phyloP scores from a whole-genome alignment of 2,329 filamentous ascomycete species.

The Aspergillus udagawae region DNA sequence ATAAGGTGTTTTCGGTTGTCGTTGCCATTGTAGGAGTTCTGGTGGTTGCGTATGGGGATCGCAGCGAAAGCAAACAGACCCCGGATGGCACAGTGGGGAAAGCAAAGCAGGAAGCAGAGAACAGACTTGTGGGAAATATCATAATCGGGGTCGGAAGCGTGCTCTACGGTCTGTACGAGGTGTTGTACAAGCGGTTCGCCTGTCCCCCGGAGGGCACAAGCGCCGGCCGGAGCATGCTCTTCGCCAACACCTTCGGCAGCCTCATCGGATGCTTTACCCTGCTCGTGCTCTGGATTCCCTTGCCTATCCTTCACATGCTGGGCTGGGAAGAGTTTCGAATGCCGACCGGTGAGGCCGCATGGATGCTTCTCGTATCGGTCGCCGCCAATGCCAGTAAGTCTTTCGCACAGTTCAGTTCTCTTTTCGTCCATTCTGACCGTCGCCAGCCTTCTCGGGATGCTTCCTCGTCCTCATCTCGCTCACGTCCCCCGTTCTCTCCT shows the following conservation, averaged over 20 bases:
- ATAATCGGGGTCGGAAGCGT: conserved; percentile 89
- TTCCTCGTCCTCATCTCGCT: conserved; percentile 91
- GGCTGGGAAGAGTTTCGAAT: conserved; percentile 80
- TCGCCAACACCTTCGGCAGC: conserved; percentile 87
- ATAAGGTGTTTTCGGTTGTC: conserved; percentile 81
- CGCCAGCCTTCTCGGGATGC: conserved; percentile 72
- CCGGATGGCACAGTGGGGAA: conserved; percentile 30
- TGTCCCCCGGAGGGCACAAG: conserved; percentile 88
- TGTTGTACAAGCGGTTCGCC: conserved; percentile 88
- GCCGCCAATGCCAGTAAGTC: conserved; percentile 73
- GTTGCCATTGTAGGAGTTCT: conserved; percentile 87
- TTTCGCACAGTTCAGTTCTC: no score
- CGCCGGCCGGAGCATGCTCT: conserved; percentile 86
- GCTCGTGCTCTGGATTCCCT: conserved; percentile 81
- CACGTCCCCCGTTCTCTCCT: conserved; percentile 87
- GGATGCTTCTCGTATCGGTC: conserved; percentile 75
- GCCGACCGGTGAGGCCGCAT: conserved; percentile 71
- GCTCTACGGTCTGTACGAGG: conserved; percentile 94
- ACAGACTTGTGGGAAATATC: conserved; percentile 77
- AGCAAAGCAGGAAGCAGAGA: conserved; percentile 54
- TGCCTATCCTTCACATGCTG: conserved; percentile 75
- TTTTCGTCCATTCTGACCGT: not conserved
- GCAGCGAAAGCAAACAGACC: conserved; percentile 48
- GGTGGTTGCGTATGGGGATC: conserved; percentile 91
- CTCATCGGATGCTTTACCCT: conserved; percentile 85